Conservation (phyloP, 2,329 filamentous ascomycete genomes). For the Sporothrix phasma region DNA sequence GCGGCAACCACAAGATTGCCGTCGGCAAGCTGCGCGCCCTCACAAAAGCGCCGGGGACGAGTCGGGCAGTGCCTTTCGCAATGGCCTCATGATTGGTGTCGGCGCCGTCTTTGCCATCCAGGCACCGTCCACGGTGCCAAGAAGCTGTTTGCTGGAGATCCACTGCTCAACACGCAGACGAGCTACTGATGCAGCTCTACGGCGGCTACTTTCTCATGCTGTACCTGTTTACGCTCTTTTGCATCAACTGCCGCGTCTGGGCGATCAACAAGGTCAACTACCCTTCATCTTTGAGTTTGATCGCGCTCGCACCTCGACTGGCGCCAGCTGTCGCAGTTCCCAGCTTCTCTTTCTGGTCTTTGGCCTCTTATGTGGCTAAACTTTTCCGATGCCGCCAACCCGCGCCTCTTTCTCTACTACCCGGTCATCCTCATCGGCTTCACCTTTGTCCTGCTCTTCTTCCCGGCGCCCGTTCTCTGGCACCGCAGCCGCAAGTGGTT, state of each 20-base stretch:
- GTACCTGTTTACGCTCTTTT: constrained; percentile 73
- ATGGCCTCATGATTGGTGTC: constrained; percentile 57
- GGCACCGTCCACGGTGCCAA: constrained; percentile 49
- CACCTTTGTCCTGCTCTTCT: constrained; percentile 57
- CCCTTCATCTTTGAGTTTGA: constrained; percentile 96
- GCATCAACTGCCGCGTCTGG: constrained; percentile 77
- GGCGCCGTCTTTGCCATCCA: constrained; percentile 58
- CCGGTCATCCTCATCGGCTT: constrained; percentile 69
- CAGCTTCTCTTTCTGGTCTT: constrained; percentile 66
- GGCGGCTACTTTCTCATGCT: constrained; percentile 83
- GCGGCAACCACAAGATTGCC: constrained; percentile 85
- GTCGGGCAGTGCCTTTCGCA: constrained; percentile 49
- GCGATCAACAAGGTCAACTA: constrained; percentile 83
- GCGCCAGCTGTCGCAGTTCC: constrained; percentile 78
- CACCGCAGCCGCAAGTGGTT: constrained; percentile 76
- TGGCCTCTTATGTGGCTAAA: constrained; percentile 84
- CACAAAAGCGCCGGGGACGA: constrained; percentile 45
- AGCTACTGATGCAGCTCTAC: constrained; percentile 79
- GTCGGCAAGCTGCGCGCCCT: constrained; percentile 75
- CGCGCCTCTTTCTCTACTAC: constrained; percentile 71
- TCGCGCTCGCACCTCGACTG: constrained; percentile 75
- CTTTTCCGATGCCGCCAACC: constrained; percentile 58
- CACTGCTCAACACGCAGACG: constrained; percentile 41
- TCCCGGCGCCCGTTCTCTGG: constrained; percentile 66
- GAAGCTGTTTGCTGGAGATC: constrained; percentile 42